Evolutionary conservation across 2,329 filamentous ascomycete species (phyloP).

Genomic region (Neonectria magnoliae): DNA sequence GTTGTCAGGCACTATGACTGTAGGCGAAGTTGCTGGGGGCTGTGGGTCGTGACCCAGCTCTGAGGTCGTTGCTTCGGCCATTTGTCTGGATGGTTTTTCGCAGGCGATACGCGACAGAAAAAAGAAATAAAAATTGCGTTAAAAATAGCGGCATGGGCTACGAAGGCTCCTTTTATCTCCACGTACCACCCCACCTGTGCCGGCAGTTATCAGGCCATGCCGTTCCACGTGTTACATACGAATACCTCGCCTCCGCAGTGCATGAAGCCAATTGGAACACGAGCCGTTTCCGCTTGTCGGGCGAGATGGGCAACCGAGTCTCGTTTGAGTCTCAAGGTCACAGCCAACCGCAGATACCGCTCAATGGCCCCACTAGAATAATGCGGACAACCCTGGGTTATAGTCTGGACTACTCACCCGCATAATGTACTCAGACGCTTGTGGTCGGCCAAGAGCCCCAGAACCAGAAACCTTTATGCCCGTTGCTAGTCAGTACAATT

Average conservation of each 20-base stretch:
- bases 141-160: neutral
- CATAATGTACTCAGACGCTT: neutral
- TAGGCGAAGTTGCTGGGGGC: neutral
- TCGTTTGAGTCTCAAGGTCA: neutral
- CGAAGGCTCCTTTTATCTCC: neutral
- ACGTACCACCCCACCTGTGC: neutral
- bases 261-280: neutral
- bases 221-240: neutral
- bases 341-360: neutral
- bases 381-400: neutral
- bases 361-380: neutral
- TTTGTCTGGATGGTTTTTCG: neutral
- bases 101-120: too few relatives aligned
- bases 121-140: neutral
- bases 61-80: neutral
- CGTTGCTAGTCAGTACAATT: neutral
- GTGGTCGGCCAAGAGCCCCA: neutral
- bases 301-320: neutral
- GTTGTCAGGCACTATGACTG: neutral
- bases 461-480: neutral
- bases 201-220: neutral
- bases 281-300: neutral
- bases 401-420: neutral
- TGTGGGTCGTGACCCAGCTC: neutral
- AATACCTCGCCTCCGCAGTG: neutral